Base-by-base conservation (phyloP, 2,329 filamentous ascomycete genomes). In the Cladorrhinum sp. region DNA sequence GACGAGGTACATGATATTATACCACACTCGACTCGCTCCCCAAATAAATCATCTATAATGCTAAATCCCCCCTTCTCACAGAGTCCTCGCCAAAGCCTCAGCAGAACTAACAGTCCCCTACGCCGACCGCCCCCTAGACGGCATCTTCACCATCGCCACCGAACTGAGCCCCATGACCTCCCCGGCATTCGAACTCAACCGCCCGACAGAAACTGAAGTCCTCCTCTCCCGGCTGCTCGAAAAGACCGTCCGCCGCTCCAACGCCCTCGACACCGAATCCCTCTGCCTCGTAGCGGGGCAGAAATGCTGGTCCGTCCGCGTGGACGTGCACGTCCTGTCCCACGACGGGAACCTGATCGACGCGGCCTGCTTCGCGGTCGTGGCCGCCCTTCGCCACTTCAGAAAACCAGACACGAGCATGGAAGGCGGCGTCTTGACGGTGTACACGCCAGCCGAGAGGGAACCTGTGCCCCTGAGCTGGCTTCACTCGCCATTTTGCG, bases 121-220 rank as follows among this genome's bases (percentile, higher is more conserved):
- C 72, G 76, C 89, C 57, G 94, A 98, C 76, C 89, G 94, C 65
- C 94, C 93, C 62, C 96, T 96, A 73, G 95, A 98, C 74, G 95
- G 95, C 73, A 85, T 96, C 74, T 98, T 98, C 80, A 92, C 88
- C 68, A 97, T 98, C 72, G 84, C 88, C 58, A 90, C 93, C 59
- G 95, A 98, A 74, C 86, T 99, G 69, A 92, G 90, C 64, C 92
- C 94, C 54, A 96, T 98, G 88, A 89, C 91, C 26, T 92, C 92
- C 52, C 92, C 95, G 14, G 88, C 90, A 33, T 96, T 96, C 76
- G 93, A 97, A 75, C 85, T 90, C 67, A 91, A 90, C 74, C 85
- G 92, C 58, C 89, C 90, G 53, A 93, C 89, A 64, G 90, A 96
- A 69, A 84, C 89, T 59, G 95, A 98, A 77, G 82, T 93, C 2